Base-by-base conservation (phyloP, 257 asterid species). In the Scutellaria baicalensis region DNA sequence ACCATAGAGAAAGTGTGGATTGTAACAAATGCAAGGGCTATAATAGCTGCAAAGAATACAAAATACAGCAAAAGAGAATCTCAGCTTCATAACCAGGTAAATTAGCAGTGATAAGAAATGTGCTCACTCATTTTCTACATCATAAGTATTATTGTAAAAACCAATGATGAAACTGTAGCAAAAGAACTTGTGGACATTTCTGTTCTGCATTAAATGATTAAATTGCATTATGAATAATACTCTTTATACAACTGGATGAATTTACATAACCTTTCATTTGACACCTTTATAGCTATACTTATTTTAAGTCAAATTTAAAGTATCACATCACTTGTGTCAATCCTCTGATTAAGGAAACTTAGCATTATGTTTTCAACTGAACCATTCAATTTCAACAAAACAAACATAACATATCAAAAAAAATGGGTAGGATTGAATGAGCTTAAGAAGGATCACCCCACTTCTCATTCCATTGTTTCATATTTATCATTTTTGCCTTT, bases 1-100 rank as follows among this genome's bases (percentile, higher is more conserved):
- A 93, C 96, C 99, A 93, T 91, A 31, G 95, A 93, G 82, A 91
- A 91, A 43, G 97, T 93, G 78, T 93, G 99, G 80, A 93, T 86
- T 35, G 96, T 93, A 47, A 80, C 96, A 80, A 93, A 91, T 50
- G 96, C 99, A 60, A 93, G 96, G 35, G 99, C 92, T 75, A 91
- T 84, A 16, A 82, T 82, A 59, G 99, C 99, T 93, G 95, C 89
- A 88, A 55, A 49, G 54, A 13, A 64, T 18, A 55, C 48, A 63
- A 23, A 45, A 50, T 36, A 11, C 42, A 64, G n/a, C 36, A 58
- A 59, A 9, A 59, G 57, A 5, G 48, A 43, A 45, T 42, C 12
- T 36, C 60, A 66, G 49, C 16, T 54, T 17, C 44, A 67, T 55
- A 59, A 66, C 52, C 69, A 35, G 4, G 38, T 36, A 39, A 16